phyloP scores from a whole-genome alignment of 2,329 filamentous ascomycete genomes.

The Pseudogymnoascus sp. region DNA sequence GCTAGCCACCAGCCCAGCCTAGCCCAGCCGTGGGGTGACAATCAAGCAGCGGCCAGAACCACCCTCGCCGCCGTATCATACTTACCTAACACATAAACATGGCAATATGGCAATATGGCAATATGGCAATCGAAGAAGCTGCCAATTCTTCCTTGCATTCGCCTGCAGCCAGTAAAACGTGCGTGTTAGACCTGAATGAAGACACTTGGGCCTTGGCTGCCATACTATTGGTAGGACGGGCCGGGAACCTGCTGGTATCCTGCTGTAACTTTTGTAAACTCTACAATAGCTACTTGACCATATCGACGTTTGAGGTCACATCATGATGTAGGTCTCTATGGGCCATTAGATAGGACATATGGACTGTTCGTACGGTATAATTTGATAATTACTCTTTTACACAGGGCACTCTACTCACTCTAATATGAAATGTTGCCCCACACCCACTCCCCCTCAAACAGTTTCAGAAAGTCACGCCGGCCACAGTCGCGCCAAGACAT shows the following conservation, averaged over 20 bases:
- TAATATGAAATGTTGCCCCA: not conserved
- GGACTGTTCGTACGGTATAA: not conserved
- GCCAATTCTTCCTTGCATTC: conserved; percentile 8
- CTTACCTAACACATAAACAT: not conserved
- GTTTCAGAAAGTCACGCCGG: not conserved
- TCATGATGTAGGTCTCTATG: not conserved
- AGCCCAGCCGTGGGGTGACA: not conserved
- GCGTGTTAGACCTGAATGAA: not conserved
- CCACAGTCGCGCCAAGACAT: not conserved
- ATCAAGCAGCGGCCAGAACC: not conserved
- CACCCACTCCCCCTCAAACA: not conserved
- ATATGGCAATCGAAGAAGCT: not conserved
- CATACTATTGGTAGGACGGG: not conserved
- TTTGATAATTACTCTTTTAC: not conserved
- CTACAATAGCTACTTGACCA: not conserved
- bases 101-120: too few relatives aligned
- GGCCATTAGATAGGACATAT: not conserved
- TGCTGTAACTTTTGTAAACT: not conserved
- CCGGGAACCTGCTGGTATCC: not conserved
- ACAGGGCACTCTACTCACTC: not conserved
- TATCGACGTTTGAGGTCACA: not conserved
- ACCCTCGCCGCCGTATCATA: not conserved
- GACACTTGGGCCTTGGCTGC: not conserved
- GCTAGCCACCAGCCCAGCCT: not conserved
- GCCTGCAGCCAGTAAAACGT: not conserved